phyloP scores from a whole-genome alignment of 768 basidiomycete genomes.

The Lentinula edodes region DNA sequence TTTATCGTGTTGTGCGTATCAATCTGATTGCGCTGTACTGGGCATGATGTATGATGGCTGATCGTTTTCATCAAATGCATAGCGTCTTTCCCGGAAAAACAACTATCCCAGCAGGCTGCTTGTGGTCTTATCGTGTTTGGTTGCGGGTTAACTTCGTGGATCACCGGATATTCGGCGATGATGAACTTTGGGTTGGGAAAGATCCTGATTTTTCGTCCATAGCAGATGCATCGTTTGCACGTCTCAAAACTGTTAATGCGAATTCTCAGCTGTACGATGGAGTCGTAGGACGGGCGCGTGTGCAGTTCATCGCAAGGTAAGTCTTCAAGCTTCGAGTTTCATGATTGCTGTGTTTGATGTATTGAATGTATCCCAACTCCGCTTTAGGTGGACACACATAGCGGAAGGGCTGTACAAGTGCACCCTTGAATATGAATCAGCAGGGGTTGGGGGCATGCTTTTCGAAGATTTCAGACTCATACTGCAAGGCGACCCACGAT shows the following conservation, averaged over 20 bases:
- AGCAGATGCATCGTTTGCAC: slow-evolving; percentile 50
- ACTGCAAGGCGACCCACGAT: slow-evolving; percentile 49
- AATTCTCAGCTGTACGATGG: slow-evolving; percentile 50
- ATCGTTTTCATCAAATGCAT: not conserved
- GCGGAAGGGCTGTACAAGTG: slow-evolving; percentile 44
- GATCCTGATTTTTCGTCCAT: slow-evolving; percentile 61
- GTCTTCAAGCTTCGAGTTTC: slow-evolving; percentile 1
- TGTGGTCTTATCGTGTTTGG: slow-evolving; percentile 62
- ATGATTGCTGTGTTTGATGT: not conserved
- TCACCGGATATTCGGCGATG: slow-evolving; percentile 59
- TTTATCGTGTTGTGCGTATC: slow-evolving; percentile 57
- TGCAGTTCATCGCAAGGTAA: slow-evolving; percentile 52
- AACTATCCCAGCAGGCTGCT: slow-evolving; percentile 45
- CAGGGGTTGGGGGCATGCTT: slow-evolving; percentile 50
- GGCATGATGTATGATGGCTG: not conserved
- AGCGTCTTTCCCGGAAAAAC: slow-evolving; percentile 60
- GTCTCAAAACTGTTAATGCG: slow-evolving; percentile 34
- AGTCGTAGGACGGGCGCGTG: slow-evolving; percentile 48
- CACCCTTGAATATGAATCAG: slow-evolving; percentile 60
- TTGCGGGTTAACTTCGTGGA: slow-evolving; percentile 51
- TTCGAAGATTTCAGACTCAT: slow-evolving; percentile 49
- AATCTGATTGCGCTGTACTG: not conserved
- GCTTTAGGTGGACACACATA: slow-evolving; percentile 43
- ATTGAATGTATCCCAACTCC: not conserved
- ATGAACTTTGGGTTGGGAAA: slow-evolving; percentile 61